A percentile compares a stretch with the other conserved stretches of the same genome.
Conservation (phyloP, 371 early-diverging fungal genomes). For the Haplosporangium sp. region DNA sequence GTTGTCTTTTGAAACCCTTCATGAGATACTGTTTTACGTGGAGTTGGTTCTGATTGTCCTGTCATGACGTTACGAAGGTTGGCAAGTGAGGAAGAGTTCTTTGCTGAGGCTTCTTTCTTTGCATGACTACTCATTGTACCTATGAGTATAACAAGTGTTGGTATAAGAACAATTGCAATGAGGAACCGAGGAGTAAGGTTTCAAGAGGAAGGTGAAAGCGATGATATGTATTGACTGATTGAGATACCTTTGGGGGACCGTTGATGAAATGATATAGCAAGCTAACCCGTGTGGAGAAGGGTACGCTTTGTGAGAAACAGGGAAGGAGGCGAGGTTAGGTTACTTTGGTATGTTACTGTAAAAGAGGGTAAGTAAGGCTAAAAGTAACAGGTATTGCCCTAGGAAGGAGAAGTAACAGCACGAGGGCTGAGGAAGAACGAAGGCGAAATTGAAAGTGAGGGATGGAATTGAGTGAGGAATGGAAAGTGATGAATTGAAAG, state of each 20-base stretch:
- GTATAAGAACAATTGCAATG: neutral
- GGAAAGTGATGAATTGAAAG: neutral
- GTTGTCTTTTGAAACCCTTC: constrained; percentile 35
- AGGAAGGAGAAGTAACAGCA: neutral
- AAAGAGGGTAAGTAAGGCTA: neutral
- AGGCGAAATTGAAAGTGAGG: neutral
- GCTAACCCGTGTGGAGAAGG: neutral
- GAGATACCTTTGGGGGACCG: neutral
- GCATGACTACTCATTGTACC: constrained; percentile 15
- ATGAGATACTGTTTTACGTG: constrained; percentile 34
- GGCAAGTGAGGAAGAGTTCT: constrained; percentile 21
- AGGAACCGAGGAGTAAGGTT: neutral
- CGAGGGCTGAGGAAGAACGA: neutral
- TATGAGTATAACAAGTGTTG: neutral
- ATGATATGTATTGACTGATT: neutral
- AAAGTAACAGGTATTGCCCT: no score
- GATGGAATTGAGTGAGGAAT: neutral
- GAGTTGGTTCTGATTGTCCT: constrained; percentile 17
- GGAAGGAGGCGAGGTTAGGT: neutral
- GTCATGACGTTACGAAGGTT: constrained; percentile 18
- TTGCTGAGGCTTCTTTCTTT: constrained; percentile 19
- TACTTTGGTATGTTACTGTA: neutral
- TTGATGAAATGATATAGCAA: constrained; percentile 1
- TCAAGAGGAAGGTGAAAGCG: neutral
- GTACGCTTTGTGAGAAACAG: neutral